Conservation (phyloP, 805 yeast genomes). For the Metschnikowia reukaufii region DNA sequence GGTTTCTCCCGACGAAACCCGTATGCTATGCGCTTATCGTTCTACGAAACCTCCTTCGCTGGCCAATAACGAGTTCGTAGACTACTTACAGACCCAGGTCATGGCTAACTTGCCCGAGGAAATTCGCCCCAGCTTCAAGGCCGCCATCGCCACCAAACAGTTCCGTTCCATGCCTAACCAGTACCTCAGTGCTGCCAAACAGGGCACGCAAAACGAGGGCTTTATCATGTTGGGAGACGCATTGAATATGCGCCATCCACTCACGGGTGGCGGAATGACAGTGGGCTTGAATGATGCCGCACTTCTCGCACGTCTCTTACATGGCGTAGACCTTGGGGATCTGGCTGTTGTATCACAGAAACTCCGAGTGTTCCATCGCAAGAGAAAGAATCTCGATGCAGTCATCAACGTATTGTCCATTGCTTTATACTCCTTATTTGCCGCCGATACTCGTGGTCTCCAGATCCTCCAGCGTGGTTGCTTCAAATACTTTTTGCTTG, state of each 20-base stretch:
- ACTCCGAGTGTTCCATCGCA: slow-evolving; percentile 66
- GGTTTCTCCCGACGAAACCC: slow-evolving; percentile 75
- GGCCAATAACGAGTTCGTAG: slow-evolving; percentile 52
- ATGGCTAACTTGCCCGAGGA: slow-evolving; percentile 66
- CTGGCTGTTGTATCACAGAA: slow-evolving; percentile 55
- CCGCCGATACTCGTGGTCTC: slow-evolving; percentile 73
- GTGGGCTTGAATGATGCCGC: slow-evolving; percentile 89
- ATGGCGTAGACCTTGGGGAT: slow-evolving; percentile 57
- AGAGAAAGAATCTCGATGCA: slow-evolving; percentile 74
- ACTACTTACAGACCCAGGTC: slow-evolving; percentile 61
- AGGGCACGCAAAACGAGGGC: slow-evolving; percentile 59
- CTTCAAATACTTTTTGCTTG: slow-evolving; percentile 77
- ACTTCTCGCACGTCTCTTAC: slow-evolving; percentile 60
- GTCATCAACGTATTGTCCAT: slow-evolving; percentile 89
- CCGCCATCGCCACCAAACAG: slow-evolving; percentile 55
- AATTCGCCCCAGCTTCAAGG: slow-evolving; percentile 64
- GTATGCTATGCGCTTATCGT: slow-evolving; percentile 86
- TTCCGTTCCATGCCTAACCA: slow-evolving; percentile 93
- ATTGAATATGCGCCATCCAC: slow-evolving; percentile 95
- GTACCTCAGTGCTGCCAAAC: slow-evolving; percentile 74
- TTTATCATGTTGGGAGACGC: slow-evolving; percentile 88
- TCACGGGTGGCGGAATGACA: slow-evolving; percentile 99
- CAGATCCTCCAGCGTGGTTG: slow-evolving; percentile 82
- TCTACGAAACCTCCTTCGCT: slow-evolving; percentile 70
- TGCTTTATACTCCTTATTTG: slow-evolving; percentile 86